phyloP scores from a whole-genome alignment of 805 yeast species.

The Saturnispora ahearnii region DNA sequence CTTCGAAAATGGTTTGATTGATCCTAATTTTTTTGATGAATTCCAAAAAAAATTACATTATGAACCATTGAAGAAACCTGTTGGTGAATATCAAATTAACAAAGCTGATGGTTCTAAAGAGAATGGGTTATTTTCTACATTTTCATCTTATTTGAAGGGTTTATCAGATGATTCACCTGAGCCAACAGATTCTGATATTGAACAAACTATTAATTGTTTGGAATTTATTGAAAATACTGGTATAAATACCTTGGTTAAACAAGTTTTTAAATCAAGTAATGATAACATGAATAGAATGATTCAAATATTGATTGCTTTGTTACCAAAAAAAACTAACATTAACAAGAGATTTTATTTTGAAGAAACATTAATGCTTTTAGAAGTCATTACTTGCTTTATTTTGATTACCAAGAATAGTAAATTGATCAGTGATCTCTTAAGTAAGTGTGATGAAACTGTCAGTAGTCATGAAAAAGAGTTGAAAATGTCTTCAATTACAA shows the following conservation, averaged over 20 bases:
- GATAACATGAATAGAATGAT: slow-evolving; percentile 30
- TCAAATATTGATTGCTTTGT: slow-evolving; percentile 25
- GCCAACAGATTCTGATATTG: slow-evolving; percentile 90
- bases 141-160: slow-evolving; percentile 87
- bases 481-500: slow-evolving; percentile 20
- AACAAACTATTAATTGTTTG: slow-evolving; percentile 68
- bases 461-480: slow-evolving; percentile 19
- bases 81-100: slow-evolving; percentile 58
- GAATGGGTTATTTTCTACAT: slow-evolving; percentile 75
- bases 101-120: slow-evolving; percentile 60
- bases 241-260: slow-evolving; percentile 46
- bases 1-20: slow-evolving; percentile 63
- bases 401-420: slow-evolving; percentile 23
- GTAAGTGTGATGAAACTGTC: slow-evolving; percentile 18
- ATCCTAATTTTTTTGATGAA: slow-evolving; percentile 54
- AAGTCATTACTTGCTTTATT: slow-evolving; percentile 25
- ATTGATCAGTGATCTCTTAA: slow-evolving; percentile 17
- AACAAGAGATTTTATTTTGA: slow-evolving; percentile 21
- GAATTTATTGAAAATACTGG: slow-evolving; percentile 75
- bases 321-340: slow-evolving; percentile 28
- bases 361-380: slow-evolving; percentile 26
- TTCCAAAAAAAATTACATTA: slow-evolving; percentile 52
- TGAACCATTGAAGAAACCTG: slow-evolving; percentile 47
- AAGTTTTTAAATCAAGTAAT: slow-evolving; percentile 31
- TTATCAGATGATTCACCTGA: slow-evolving; percentile 78